These are phyloP conservation scores for Candida glaebosa DNA, from an alignment of 805 yeast genomes.

Conservation along the genomic window DNA sequence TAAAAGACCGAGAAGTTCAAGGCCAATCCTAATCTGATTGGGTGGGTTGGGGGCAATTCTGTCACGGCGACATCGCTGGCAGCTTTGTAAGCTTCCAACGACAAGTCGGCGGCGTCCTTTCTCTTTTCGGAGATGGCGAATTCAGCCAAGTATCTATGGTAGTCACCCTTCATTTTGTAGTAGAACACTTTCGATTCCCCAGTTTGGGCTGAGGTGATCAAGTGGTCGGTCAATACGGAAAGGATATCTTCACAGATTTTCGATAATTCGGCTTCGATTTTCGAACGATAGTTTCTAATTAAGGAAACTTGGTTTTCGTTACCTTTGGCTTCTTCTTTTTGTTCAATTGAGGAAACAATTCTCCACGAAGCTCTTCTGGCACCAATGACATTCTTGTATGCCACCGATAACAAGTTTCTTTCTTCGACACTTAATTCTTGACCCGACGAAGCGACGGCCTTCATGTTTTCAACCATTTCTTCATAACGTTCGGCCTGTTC, in stretches of 20 bases:
- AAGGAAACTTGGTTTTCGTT: constrained; percentile 84
- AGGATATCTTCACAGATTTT: constrained; percentile 93
- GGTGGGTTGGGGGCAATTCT: constrained; percentile 97
- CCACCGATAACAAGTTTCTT: constrained; percentile 94
- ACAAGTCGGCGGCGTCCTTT: constrained; percentile 86
- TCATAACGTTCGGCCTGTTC: constrained; percentile 99
- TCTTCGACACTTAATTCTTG: constrained; percentile 96
- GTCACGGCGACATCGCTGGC: constrained; percentile 97
- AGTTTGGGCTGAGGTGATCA: constrained; percentile 90
- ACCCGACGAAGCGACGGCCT: constrained; percentile 93
- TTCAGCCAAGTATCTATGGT: constrained; percentile 98
- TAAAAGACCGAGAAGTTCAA: constrained; percentile 96
- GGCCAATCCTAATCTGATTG: constrained; percentile 96
- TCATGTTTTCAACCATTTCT: constrained; percentile 99
- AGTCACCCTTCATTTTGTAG: constrained; percentile 99
- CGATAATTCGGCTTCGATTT: constrained; percentile 89
- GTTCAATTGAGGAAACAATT: constrained; percentile 96
- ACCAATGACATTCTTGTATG: constrained; percentile 97
- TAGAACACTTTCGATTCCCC: constrained; percentile 98
- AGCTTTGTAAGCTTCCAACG: constrained; percentile 90
- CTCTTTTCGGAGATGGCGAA: constrained; percentile 90
- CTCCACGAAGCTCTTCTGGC: constrained; percentile 99
- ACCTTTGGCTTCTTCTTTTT: constrained; percentile 96
- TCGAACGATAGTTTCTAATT: constrained; percentile 91
- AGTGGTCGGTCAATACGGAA: constrained; percentile 80